These are phyloP conservation scores for Penicillium pulvis DNA, from an alignment of 495 filamentous ascomycete genomes.

Conservation along the genomic window DNA sequence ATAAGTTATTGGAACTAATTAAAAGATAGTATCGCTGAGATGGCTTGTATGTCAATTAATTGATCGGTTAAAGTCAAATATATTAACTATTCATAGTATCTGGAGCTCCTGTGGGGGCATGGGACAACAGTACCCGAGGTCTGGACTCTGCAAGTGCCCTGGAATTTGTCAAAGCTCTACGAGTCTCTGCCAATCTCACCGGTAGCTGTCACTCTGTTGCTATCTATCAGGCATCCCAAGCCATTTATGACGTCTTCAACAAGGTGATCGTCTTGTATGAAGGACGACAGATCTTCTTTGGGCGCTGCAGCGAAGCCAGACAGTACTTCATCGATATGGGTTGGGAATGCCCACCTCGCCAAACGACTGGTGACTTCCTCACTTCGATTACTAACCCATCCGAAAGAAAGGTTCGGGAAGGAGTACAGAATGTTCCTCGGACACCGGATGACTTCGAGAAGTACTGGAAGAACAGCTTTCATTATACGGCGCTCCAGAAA, in stretches of 20 bases:
- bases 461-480: constrained; percentile 71
- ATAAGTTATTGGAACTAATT: constrained; percentile 6
- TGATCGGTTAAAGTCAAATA: constrained; percentile 52
- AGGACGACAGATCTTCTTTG: constrained; percentile 70
- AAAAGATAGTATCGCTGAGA: constrained; percentile 52
- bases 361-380: constrained; percentile 78
- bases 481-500: constrained; percentile 61
- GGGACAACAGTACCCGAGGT: constrained; percentile 79
- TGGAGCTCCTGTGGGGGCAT: constrained; percentile 71
- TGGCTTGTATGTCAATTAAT: constrained; percentile 48
- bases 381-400: constrained; percentile 74
- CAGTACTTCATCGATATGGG: constrained; percentile 67
- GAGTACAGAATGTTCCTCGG: constrained; percentile 69
- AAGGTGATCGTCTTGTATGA: constrained; percentile 65
- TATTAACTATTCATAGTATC: constrained; percentile 69
- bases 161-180: constrained; percentile 72
- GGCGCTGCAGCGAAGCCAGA: constrained; percentile 56
- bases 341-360: constrained; percentile 70
- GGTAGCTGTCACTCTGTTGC: constrained; percentile 78
- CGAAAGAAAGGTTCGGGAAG: constrained; percentile 64
- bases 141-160: constrained; percentile 79
- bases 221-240: constrained; percentile 83
- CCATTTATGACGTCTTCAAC: constrained; percentile 72
- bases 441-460: constrained; percentile 77
- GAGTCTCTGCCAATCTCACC: constrained; percentile 71